Percentiles rank a stretch among this genome's conserved stretches.
These are phyloP conservation scores for Amborella trichopoda DNA, from an alignment of 164 flowering plant genomes.

Conservation along the genomic window DNA sequence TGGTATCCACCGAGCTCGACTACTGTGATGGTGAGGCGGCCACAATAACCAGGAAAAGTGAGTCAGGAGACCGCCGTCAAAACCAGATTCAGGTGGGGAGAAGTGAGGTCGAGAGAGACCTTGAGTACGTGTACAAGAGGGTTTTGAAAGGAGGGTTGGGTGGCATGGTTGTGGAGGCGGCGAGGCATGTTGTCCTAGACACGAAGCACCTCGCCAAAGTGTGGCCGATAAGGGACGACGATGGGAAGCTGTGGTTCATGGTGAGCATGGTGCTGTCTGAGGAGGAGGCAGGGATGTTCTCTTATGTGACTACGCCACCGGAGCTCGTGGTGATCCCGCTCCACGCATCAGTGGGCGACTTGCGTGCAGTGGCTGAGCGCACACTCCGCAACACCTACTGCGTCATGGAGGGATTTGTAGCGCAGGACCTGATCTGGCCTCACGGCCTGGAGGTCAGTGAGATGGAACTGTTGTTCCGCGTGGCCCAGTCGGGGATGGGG, in stretches of 20 bases:
- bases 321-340: slow-evolving; percentile 52
- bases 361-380: slow-evolving; percentile 33
- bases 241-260: slow-evolving; percentile 41
- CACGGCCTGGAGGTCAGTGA: slow-evolving; percentile 20
- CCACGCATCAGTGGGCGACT: slow-evolving; percentile 52
- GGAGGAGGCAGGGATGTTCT: slow-evolving; percentile 5
- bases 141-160: too few relatives aligned
- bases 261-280: slow-evolving; percentile 19
- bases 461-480: slow-evolving; percentile 42
- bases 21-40: too few relatives aligned
- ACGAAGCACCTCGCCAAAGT: slow-evolving; percentile 66
- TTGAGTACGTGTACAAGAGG: too few relatives aligned
- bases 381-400: slow-evolving; percentile 67
- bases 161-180: slow-evolving; percentile 7
- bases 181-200: slow-evolving; percentile 35
- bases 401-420: slow-evolving; percentile 29
- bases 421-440: slow-evolving; percentile 31
- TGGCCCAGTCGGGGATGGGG: slow-evolving; percentile 38
- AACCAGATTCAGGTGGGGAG: too few relatives aligned
- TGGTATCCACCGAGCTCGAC: too few relatives aligned
- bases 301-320: slow-evolving; percentile 16
- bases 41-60: too few relatives aligned
- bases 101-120: too few relatives aligned
- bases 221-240: slow-evolving; percentile 51
- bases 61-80: too few relatives aligned